Evolutionary conservation across 345 rosid species (phyloP).

Genomic region (Populus pruinosa): DNA sequence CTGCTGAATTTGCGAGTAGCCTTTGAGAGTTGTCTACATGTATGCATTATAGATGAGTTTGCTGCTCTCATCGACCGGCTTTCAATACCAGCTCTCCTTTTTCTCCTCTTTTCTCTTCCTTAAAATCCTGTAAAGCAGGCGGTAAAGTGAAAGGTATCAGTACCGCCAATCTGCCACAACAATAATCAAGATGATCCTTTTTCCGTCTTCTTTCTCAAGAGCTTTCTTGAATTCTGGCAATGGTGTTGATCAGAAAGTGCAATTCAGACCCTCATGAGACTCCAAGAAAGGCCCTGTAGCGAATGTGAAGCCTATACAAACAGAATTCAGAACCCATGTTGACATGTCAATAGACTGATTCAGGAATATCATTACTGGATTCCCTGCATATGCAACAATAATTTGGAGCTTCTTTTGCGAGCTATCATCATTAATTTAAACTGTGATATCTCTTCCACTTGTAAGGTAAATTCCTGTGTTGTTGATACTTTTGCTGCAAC

Average conservation of each 20-base stretch:
- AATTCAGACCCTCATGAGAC: conserved; percentile 28
- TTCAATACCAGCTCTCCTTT: conserved; percentile 22
- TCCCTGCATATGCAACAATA: conserved; percentile 32
- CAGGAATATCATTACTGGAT: conserved; percentile 22
- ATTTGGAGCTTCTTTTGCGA: conserved; percentile 12
- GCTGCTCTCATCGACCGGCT: conserved; percentile 30
- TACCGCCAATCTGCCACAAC: conserved; percentile 3
- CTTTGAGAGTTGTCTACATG: conserved; percentile 35
- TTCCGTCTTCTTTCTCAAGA: not conserved
- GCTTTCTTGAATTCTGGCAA: not conserved
- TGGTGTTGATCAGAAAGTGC: conserved; percentile 23
- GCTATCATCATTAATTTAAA: conserved; percentile 25
- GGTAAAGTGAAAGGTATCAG: not conserved
- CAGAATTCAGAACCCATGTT: conserved; percentile 19
- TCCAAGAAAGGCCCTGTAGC: conserved; percentile 30
- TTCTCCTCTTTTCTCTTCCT: conserved; percentile 5
- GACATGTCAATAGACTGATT: conserved; percentile 32
- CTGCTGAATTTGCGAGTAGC: conserved; percentile 35
- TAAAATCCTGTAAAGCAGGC: not conserved
- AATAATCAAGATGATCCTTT: conserved; percentile 8
- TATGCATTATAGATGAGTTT: conserved; percentile 29
- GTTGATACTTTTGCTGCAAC: conserved; percentile 23
- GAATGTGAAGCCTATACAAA: conserved; percentile 39
- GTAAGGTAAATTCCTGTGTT: conserved; percentile 32
- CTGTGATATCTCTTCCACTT: conserved; percentile 32